Conservation (phyloP, 768 basidiomycete genomes). For the Naganishia randhawae region DNA sequence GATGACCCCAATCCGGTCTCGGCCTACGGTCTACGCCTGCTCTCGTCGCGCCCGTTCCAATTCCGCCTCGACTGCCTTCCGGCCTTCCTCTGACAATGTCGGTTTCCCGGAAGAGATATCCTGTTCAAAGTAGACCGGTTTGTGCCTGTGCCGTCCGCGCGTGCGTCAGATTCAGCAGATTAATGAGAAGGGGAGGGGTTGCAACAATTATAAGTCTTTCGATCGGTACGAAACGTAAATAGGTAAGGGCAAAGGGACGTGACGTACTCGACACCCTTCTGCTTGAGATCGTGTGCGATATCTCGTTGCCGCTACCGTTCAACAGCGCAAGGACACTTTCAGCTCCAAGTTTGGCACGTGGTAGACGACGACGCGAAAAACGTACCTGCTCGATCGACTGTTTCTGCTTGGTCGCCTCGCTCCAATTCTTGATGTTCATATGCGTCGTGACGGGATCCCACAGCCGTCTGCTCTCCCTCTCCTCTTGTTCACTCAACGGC, state of each 20-base stretch:
- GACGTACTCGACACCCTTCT: conserved; percentile 71
- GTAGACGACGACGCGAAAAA: neutral
- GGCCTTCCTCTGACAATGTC: conserved; percentile 65
- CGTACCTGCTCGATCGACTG: conserved; percentile 74
- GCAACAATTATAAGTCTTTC: neutral
- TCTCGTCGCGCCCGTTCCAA: conserved; percentile 20
- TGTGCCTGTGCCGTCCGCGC: conserved; percentile 55
- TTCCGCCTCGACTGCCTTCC: conserved; percentile 62
- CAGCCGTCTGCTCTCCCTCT: conserved; percentile 75
- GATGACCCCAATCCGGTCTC: too few relatives aligned
- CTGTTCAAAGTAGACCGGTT: conserved; percentile 70
- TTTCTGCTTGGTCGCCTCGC: conserved; percentile 88
- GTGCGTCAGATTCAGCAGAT: too few relatives aligned
- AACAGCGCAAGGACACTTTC: neutral
- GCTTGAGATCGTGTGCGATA: conserved; percentile 78
- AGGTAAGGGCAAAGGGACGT: neutral
- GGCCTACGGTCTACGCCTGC: neutral
- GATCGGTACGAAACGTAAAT: neutral
- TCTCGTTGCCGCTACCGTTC: conserved; percentile 66
- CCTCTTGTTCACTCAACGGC: conserved; percentile 71
- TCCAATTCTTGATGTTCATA: conserved; percentile 76
- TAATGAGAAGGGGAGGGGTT: too few relatives aligned
- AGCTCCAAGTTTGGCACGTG: neutral
- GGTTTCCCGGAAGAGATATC: conserved; percentile 67
- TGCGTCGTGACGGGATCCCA: conserved; percentile 75